A percentile compares a stretch with the other conserved stretches of the same genome.
Conservation (phyloP, 176 grass and related monocot genomes). For the Hyparrhenia diplandra region DNA sequence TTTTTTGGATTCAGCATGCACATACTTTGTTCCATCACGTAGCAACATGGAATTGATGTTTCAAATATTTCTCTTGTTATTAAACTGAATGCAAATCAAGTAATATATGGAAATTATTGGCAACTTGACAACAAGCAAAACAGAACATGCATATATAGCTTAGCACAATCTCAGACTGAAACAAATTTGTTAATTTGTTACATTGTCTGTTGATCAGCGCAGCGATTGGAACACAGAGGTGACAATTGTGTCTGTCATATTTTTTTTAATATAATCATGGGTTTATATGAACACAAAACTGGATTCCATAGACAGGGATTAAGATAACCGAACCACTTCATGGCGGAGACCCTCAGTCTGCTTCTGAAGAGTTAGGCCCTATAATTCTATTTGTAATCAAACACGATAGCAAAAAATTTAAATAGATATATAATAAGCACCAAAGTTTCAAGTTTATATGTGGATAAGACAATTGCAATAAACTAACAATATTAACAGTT, state of each 20-base stretch:
- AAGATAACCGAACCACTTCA: constrained; percentile 1
- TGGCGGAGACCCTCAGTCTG: neutral
- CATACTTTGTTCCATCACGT: neutral
- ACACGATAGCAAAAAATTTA: no score
- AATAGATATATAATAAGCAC: no score
- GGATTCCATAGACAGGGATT: neutral
- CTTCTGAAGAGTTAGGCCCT: no score
- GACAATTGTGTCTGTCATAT: neutral
- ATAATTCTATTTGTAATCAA: no score
- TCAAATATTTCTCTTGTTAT: neutral
- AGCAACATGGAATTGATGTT: neutral
- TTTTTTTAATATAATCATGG: neutral
- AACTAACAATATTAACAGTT: no score
- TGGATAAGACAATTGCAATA: no score
- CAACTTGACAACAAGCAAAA: neutral
- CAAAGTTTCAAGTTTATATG: no score
- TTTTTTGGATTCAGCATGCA: no score
- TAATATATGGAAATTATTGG: neutral
- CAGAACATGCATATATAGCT: neutral
- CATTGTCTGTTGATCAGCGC: neutral
- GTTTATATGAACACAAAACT: neutral
- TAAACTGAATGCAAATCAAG: neutral
- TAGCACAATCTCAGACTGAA: neutral
- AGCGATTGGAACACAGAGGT: neutral
- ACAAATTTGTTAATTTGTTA: neutral